Evolutionary conservation across 768 basidiomycete genomes (phyloP).

Genomic region (Amanita jacksonii): DNA sequence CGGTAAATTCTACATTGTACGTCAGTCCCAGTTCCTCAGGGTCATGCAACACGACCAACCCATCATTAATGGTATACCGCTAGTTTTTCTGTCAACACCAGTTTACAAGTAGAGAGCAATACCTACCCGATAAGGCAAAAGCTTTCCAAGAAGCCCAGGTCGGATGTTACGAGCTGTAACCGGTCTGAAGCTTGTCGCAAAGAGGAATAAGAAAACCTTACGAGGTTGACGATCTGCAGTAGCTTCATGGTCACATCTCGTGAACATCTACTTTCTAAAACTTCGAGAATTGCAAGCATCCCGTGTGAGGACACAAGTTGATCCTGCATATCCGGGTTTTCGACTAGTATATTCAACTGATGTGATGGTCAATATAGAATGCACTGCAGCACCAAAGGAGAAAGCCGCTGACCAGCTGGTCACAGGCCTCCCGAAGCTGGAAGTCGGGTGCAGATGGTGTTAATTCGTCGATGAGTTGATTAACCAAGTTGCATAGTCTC

Average conservation of each 20-base stretch:
- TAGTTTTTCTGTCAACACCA: constrained; percentile 17
- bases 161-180: constrained; percentile 52
- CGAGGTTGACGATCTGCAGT: constrained; percentile 84
- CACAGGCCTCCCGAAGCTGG: constrained; percentile 74
- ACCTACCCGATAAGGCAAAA: constrained; percentile 84
- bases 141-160: constrained; percentile 84
- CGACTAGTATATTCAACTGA: constrained; percentile 67
- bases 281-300: constrained; percentile 90
- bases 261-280: constrained; percentile 79
- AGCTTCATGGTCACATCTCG: constrained; percentile 81
- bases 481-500: constrained; percentile 70
- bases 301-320: constrained; percentile 92
- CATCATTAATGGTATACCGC: constrained; percentile 95
- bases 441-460: constrained; percentile 75
- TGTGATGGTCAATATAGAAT: constrained; percentile 6
- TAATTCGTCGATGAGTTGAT: constrained; percentile 79
- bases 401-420: constrained; percentile 63
- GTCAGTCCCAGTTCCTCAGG: constrained; percentile 1
- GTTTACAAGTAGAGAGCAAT: neutral
- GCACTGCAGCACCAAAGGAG: neutral
- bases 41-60: constrained; percentile 30
- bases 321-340: constrained; percentile 75
- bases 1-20: constrained; percentile 63
- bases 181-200: constrained; percentile 7
- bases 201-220: constrained; percentile 36